phyloP scores from a whole-genome alignment of 2,329 filamentous ascomycete genomes.

The Botrytis sinoallii region DNA sequence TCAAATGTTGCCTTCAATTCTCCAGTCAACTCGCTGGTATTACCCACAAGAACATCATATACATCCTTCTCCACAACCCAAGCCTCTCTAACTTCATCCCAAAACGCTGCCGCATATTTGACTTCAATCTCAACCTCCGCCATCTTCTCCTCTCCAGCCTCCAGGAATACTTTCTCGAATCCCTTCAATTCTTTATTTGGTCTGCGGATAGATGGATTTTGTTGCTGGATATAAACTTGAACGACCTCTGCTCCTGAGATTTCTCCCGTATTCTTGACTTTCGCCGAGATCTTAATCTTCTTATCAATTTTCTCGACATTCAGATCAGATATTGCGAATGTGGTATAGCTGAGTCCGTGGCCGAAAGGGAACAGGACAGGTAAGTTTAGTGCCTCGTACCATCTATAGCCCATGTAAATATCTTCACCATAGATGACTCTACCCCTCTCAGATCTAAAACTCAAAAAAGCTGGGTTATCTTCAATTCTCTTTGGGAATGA shows the following conservation, averaged over 20 bases:
- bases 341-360: conserved; percentile 75
- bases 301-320: not conserved
- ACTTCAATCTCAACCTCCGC: conserved; percentile 53
- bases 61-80: conserved; percentile 42
- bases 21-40: conserved; percentile 43
- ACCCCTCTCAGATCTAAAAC: conserved; percentile 68
- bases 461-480: conserved; percentile 74
- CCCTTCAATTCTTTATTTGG: conserved; percentile 63
- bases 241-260: conserved; percentile 53
- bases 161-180: conserved; percentile 61
- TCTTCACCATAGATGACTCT: conserved; percentile 76
- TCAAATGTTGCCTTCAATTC: conserved; percentile 53
- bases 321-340: conserved; percentile 46
- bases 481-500: conserved; percentile 66
- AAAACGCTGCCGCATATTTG: conserved; percentile 41
- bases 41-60: conserved; percentile 42
- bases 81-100: conserved; percentile 42
- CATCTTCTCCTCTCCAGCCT: conserved; percentile 55
- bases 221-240: conserved; percentile 56
- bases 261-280: conserved; percentile 53
- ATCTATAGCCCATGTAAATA: conserved; percentile 76
- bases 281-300: not conserved
- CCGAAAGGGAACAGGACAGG: conserved; percentile 72
- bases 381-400: conserved; percentile 69
- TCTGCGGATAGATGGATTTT: conserved; percentile 46